Evolutionary conservation across 164 flowering plant genomes (phyloP).

Genomic region (Brasenia schreberi): DNA sequence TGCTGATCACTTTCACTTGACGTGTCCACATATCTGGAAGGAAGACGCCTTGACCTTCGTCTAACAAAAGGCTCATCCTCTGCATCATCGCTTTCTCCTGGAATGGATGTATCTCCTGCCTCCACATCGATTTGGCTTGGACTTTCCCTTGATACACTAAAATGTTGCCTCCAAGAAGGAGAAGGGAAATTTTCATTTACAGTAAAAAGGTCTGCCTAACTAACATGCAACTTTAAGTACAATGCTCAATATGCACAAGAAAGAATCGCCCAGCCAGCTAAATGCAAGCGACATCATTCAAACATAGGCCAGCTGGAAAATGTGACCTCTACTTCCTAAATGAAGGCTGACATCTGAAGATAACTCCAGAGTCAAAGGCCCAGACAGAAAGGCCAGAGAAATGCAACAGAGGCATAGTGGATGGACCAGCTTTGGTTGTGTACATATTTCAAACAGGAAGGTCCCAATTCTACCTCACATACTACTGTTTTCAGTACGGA

Average conservation of each 20-base stretch:
- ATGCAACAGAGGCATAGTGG: not conserved
- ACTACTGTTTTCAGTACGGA: not conserved
- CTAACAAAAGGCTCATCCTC: slow-evolving; percentile 66
- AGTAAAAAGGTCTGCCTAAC: not conserved
- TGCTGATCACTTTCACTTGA: slow-evolving; percentile 21
- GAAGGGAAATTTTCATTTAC: not conserved
- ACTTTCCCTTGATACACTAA: slow-evolving; percentile 14
- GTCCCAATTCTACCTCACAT: no score
- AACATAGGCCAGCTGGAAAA: no score
- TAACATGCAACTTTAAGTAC: not conserved
- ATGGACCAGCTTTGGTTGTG: not conserved
- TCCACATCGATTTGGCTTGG: slow-evolving; percentile 28
- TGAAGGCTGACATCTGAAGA: no score
- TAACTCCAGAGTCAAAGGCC: not conserved
- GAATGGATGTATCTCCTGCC: slow-evolving; percentile 36
- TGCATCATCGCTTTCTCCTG: slow-evolving; percentile 24
- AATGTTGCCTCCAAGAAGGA: slow-evolving; percentile 15
- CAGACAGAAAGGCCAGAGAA: not conserved
- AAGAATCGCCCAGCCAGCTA: not conserved
- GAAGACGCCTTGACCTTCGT: slow-evolving; percentile 36
- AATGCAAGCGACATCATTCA: not conserved
- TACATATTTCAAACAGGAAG: no score
- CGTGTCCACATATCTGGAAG: slow-evolving; percentile 32
- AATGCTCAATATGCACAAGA: not conserved
- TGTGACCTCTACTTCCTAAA: no score